Evolutionary conservation across 2,329 filamentous ascomycete genomes (phyloP).

Genomic region (Colletotrichum paranaense): DNA sequence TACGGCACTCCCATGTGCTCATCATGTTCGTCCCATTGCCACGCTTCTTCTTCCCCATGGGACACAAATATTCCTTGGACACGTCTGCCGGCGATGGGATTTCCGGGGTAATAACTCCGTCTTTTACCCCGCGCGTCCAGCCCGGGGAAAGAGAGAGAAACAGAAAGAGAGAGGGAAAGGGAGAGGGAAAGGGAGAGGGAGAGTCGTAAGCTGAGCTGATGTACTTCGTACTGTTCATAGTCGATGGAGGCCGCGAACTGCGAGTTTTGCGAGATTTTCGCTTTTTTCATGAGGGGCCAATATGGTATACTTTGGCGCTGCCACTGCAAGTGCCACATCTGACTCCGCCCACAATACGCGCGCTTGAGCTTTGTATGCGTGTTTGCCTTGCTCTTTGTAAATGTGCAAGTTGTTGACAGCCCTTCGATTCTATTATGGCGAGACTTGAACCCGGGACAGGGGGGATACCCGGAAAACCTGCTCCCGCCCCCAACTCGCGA

Average conservation of each 20-base stretch:
- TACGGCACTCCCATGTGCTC: neutral
- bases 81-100: neutral
- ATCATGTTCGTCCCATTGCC: neutral
- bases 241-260: too few relatives aligned
- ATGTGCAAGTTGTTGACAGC: too few relatives aligned
- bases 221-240: neutral
- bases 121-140: conserved; percentile 18
- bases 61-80: neutral
- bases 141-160: neutral
- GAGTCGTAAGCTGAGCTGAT: neutral
- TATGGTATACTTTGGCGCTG: neutral
- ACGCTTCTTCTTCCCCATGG: neutral
- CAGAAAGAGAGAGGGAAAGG: neutral
- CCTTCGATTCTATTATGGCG: too few relatives aligned
- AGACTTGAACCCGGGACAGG: too few relatives aligned
- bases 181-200: too few relatives aligned
- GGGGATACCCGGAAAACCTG: too few relatives aligned
- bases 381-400: too few relatives aligned
- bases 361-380: too few relatives aligned
- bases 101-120: conserved; percentile 28
- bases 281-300: neutral
- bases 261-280: neutral
- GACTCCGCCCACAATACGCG: neutral
- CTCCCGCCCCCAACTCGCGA: neutral
- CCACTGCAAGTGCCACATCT: neutral